Evolutionary conservation across 1,139 yeast species (phyloP), one percentile per base, ranked within the genome.

Genomic region (Chernovozyma aurita): DNA sequence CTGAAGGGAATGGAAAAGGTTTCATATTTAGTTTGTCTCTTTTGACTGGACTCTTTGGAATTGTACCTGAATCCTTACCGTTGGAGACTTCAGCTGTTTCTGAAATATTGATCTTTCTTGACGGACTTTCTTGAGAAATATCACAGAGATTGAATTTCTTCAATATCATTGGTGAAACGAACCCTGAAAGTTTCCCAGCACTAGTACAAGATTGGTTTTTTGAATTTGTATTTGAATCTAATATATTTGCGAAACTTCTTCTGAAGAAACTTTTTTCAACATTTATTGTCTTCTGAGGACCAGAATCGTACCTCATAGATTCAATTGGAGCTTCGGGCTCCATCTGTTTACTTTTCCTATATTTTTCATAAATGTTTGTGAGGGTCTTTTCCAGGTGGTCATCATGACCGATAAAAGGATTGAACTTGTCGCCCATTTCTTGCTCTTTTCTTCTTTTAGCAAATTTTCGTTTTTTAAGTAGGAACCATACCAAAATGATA

Each of bases 151-250:
- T 59, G 48, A 67, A 68, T 32, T 63, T 49, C 34, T 60, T 63
- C 40, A 67, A 50, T 29, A 61, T 48, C 29, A 63, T 41, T 0
- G 74, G 73, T 3, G 71, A 63, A 34, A 53, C 45, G 28, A 47
- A 18, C 3, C 33, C 34, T 9, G 40, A 37, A 3, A 37, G 14
- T 18, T 36, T 24, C 5, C n/a, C 18, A 2, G 31, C 20, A 6
- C 21, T 25, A 4, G 28, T 16, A 9, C 36, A 31, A 16, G 39
- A 21, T 5, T 20, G 28, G 12, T 28, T 33, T n/a, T 30, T 29
- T 15, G 18, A 16, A n/a, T 26, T 30, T 3, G 35, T 22, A 8
- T 12, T 6, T 3, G 24, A 13, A 3, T 16, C 18, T 18, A 28
- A 18, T 24, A 20, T 28, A 13, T 24, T 28, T 3, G 28, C 9